A percentile compares a stretch with the other conserved stretches of the same genome.
Evolutionary conservation across 2,329 filamentous ascomycete genomes (phyloP).

Genomic region (Fusarium equiseti): DNA sequence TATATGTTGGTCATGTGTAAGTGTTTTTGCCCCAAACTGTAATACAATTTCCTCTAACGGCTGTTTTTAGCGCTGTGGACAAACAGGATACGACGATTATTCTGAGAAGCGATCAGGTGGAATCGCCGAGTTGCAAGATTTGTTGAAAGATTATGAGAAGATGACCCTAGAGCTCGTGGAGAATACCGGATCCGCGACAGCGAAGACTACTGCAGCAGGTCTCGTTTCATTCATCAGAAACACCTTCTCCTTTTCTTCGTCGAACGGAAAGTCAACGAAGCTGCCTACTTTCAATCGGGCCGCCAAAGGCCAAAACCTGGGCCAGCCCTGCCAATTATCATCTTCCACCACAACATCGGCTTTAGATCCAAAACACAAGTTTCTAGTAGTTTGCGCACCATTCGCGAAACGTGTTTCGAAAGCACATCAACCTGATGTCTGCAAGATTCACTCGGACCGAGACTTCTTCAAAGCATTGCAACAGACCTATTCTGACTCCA

Average conservation of each 20-base stretch:
- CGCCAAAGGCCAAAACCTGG: neutral
- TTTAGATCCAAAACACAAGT: neutral
- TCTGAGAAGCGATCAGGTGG: neutral
- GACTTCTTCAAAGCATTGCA: slow-evolving; percentile 12
- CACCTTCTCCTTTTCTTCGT: neutral
- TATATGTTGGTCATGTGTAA: slow-evolving; percentile 7
- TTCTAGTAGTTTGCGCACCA: slow-evolving; percentile 11
- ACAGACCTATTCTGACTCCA: neutral
- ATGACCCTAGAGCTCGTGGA: neutral
- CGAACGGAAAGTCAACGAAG: neutral
- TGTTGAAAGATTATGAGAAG: neutral
- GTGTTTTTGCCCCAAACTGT: too few relatives aligned
- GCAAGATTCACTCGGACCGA: slow-evolving; percentile 11
- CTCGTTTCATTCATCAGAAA: fast-evolving
- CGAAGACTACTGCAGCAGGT: neutral
- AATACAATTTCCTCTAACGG: too few relatives aligned
- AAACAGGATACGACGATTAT: neutral
- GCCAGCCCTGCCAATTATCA: neutral
- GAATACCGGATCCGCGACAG: neutral
- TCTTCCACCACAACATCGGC: neutral
- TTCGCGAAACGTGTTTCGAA: slow-evolving; percentile 9
- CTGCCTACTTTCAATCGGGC: neutral
- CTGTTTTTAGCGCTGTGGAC: neutral
- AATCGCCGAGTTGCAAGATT: neutral
- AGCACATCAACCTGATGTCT: slow-evolving; percentile 22